phyloP scores from a whole-genome alignment of 2,329 filamentous ascomycete genomes.

The Ceratocystis huliohia region DNA sequence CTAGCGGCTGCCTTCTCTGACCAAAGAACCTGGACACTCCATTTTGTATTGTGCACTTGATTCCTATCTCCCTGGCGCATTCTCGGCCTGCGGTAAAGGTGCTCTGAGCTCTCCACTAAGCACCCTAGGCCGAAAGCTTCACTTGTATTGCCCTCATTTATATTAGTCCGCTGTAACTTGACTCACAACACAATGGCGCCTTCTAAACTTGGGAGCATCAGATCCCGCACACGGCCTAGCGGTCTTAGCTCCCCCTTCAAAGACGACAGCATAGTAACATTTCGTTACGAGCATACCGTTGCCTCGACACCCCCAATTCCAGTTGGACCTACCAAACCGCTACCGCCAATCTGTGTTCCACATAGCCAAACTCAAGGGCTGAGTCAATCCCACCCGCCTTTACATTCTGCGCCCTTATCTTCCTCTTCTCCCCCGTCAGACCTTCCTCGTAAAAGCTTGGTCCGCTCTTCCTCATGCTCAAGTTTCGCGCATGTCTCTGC shows the following conservation, averaged over 20 bases:
- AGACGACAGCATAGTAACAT: constrained; percentile 39
- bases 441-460: neutral
- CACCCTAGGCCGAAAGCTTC: neutral
- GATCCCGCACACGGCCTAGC: constrained; percentile 27
- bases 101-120: neutral
- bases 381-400: neutral
- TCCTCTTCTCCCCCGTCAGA: neutral
- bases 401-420: constrained; percentile 2
- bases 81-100: neutral
- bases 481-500: neutral
- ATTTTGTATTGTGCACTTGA: constrained; percentile 8
- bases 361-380: constrained; percentile 1
- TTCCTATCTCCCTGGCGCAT: constrained; percentile 22
- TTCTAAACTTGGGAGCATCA: constrained; percentile 32
- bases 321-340: constrained; percentile 24
- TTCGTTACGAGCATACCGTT: constrained; percentile 50
- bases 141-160: too few relatives aligned
- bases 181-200: constrained; percentile 4
- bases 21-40: neutral
- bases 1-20: neutral
- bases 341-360: constrained; percentile 18
- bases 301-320: constrained; percentile 45
- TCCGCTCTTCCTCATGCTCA: neutral
- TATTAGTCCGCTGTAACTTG: too few relatives aligned
- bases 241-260: constrained; percentile 33